phyloP scores from a whole-genome alignment of 2,329 filamentous ascomycete genomes.

The Venturiaceae sp. region DNA sequence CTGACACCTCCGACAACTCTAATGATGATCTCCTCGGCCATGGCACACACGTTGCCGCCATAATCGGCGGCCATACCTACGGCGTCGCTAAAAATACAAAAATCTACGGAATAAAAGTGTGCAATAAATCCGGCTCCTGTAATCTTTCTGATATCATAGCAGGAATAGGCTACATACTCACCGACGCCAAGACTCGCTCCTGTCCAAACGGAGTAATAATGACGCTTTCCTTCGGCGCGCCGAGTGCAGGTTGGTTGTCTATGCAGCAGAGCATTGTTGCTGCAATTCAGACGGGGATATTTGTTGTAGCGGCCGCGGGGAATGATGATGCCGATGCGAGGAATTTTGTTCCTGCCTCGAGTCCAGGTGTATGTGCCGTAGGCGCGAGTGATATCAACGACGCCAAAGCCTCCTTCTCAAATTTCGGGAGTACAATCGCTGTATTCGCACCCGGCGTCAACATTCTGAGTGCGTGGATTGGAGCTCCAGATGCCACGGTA shows the following conservation, averaged over 20 bases:
- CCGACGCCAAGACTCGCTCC: constrained; percentile 13
- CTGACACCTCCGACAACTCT: background rate
- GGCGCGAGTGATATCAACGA: constrained; percentile 28
- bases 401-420: constrained; percentile 26
- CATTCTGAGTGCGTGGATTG: constrained; percentile 37
- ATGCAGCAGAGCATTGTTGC: constrained; percentile 1
- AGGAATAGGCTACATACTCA: constrained; percentile 19
- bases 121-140: constrained; percentile 23
- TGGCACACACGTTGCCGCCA: constrained; percentile 22
- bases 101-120: constrained; percentile 25
- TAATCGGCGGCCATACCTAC: constrained; percentile 9
- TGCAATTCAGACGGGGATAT: constrained; percentile 18
- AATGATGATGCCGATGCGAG: constrained; percentile 23
- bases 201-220: constrained; percentile 17
- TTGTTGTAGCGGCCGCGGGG: constrained; percentile 30
- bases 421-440: constrained; percentile 28
- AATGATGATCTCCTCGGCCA: constrained; percentile 28
- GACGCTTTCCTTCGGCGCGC: constrained; percentile 28
- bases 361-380: constrained; percentile 27
- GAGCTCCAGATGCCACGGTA: constrained; percentile 12
- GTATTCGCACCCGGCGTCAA: constrained; percentile 29
- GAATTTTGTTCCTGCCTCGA: constrained; percentile 27
- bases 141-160: constrained; percentile 25
- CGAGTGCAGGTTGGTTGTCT: constrained; percentile 12
- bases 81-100: constrained; percentile 14